A percentile compares a stretch with the other conserved stretches of the same genome.
These are phyloP conservation scores for Plasmodium relictum DNA, from an alignment of 169 alveolate species.

Conservation along the genomic window DNA sequence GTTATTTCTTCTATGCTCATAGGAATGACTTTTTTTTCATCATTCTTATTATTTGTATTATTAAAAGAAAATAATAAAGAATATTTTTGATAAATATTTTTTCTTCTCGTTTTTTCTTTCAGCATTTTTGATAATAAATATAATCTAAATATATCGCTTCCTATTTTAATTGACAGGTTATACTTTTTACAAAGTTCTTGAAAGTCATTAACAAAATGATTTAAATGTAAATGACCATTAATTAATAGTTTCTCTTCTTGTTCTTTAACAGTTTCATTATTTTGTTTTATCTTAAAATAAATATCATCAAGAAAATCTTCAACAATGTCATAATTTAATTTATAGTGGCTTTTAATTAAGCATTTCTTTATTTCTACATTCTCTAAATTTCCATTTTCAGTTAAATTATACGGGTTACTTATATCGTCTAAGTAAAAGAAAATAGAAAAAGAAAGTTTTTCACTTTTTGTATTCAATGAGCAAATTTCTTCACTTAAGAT, in stretches of 20 bases:
- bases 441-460: conserved; percentile 89
- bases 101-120: conserved; percentile 49
- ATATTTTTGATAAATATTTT: conserved; percentile 22
- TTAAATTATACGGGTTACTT: conserved; percentile 33
- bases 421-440: conserved; percentile 82
- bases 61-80: conserved; percentile 32
- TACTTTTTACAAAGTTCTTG: conserved; percentile 21
- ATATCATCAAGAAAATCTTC: conserved; percentile 58
- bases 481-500: conserved; percentile 91
- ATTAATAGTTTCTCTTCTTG: conserved; percentile 37
- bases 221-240: conserved; percentile 14
- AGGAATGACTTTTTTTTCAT: conserved; percentile 11
- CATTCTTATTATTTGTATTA: not conserved
- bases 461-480: conserved; percentile 89
- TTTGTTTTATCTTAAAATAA: conserved; percentile 8
- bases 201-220: conserved; percentile 19
- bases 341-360: conserved; percentile 21
- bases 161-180: conserved; percentile 24
- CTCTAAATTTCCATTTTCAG: not conserved
- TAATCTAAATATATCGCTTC: conserved; percentile 67
- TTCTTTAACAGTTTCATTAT: not conserved
- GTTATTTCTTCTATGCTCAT: conserved; percentile 19
- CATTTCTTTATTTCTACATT: conserved; percentile 28
- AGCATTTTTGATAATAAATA: conserved; percentile 41
- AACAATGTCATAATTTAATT: conserved; percentile 48